phyloP scores from a whole-genome alignment of 768 basidiomycete species.

The Obba rivulosa region DNA sequence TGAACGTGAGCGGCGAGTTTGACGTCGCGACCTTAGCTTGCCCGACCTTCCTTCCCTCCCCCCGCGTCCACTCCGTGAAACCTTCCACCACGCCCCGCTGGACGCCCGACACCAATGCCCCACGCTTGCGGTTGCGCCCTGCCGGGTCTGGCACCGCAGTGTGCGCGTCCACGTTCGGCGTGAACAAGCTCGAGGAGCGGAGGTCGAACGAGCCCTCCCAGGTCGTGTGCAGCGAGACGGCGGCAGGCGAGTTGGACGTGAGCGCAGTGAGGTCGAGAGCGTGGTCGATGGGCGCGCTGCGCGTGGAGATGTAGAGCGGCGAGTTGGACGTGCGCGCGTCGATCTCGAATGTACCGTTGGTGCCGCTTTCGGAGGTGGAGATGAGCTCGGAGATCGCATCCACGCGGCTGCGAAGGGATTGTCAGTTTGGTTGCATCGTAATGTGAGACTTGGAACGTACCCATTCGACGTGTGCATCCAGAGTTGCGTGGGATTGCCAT shows the following conservation, averaged over 20 bases:
- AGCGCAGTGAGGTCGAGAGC: constrained; percentile 23
- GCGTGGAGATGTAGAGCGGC: constrained; percentile 24
- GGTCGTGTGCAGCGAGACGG: constrained; percentile 27
- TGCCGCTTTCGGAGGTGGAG: constrained; percentile 4
- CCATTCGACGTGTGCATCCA: constrained; percentile 35
- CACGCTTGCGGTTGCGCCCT: constrained; percentile 11
- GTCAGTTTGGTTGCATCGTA: not conserved
- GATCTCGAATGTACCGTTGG: constrained; percentile 29
- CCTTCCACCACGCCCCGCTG: constrained; percentile 7
- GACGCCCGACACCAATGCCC: not conserved
- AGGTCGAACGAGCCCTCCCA: constrained; percentile 36
- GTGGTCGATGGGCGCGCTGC: constrained; percentile 29
- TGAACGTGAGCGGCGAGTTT: constrained; percentile 1
- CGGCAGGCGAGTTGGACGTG: constrained; percentile 31
- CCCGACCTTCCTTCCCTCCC: constrained; percentile 3
- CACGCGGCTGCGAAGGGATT: constrained; percentile 9
- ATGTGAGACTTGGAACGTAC: constrained; percentile 25
- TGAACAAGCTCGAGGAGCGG: constrained; percentile 10
- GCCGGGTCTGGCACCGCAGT: constrained; percentile 14
- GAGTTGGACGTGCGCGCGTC: constrained; percentile 29
- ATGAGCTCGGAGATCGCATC: constrained; percentile 13
- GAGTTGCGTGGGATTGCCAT: constrained; percentile 26
- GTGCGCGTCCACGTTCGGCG: constrained; percentile 1
- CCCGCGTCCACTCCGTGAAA: constrained; percentile 4
- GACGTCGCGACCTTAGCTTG: constrained; percentile 6